Percentiles rank a stretch among this genome's conserved stretches.
phyloP scores from a whole-genome alignment of 805 yeast genomes.

The Monosporozyma aerobia region DNA sequence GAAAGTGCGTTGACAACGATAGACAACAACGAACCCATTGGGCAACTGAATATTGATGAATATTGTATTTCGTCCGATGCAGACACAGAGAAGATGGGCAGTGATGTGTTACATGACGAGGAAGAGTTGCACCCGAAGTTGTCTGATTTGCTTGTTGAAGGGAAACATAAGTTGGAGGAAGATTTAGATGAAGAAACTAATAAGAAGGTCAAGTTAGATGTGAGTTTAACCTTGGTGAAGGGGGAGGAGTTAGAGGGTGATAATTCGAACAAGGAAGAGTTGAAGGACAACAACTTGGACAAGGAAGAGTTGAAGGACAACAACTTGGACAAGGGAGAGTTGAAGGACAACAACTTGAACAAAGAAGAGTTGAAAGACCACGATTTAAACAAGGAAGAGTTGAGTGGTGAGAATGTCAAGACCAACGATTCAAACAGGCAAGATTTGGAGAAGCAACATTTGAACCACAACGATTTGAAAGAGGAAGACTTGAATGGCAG shows the following conservation, averaged over 20 bases:
- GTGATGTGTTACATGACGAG: conserved; percentile 19
- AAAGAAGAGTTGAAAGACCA: too few species aligned
- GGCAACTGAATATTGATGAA: conserved; percentile 38
- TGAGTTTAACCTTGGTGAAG: not conserved
- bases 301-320: too few species aligned
- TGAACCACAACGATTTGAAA: not conserved
- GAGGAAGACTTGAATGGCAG: not conserved
- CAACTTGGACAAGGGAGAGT: too few species aligned
- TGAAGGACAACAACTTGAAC: too few species aligned
- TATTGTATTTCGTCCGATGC: conserved; percentile 54
- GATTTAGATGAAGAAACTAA: conserved; percentile 5
- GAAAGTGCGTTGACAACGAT: conserved; percentile 22
- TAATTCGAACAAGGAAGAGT: too few species aligned
- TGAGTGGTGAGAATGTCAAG: too few species aligned
- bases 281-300: too few species aligned
- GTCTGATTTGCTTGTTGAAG: conserved; percentile 11
- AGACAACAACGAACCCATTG: conserved; percentile 6
- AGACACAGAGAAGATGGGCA: conserved; percentile 81
- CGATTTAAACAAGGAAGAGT: too few species aligned
- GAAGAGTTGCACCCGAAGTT: conserved; percentile 14
- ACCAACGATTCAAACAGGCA: too few species aligned
- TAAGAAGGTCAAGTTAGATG: not conserved
- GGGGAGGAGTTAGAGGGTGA: not conserved
- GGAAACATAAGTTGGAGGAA: conserved; percentile 7
- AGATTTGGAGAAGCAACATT: not conserved